Evolutionary conservation across 1,284 basidiomycete species (phyloP).

Genomic region (Fomitiporia mediterranea): DNA sequence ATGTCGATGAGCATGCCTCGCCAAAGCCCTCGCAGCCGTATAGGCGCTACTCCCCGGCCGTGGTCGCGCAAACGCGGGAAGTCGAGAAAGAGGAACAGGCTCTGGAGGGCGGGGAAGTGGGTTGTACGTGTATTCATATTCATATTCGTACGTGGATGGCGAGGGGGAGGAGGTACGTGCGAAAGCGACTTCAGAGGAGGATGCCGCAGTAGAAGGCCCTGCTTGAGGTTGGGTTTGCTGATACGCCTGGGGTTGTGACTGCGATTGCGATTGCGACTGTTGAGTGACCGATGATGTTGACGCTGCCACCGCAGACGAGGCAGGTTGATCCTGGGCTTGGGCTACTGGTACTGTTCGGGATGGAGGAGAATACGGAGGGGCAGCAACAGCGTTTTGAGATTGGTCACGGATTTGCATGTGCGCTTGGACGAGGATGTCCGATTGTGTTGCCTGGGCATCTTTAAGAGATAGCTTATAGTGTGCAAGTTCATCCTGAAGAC

Average conservation of each 20-base stretch:
- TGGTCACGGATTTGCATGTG: conserved; percentile 3
- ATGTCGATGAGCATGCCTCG: conserved; percentile 5
- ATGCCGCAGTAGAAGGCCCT: not conserved
- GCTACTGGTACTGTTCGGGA: not conserved
- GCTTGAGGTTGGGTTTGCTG: not conserved
- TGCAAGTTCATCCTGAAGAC: conserved; percentile 13
- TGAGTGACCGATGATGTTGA: too few relatives aligned
- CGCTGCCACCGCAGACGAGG: too few relatives aligned
- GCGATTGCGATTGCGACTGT: too few relatives aligned
- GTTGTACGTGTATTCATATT: conserved; percentile 8
- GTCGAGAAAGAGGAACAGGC: conserved; percentile 9
- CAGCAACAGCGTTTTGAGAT: not conserved
- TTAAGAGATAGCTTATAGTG: not conserved
- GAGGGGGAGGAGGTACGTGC: conserved; percentile 1
- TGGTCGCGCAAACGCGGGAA: conserved; percentile 17
- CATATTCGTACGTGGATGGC: not conserved
- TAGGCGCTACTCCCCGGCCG: conserved; percentile 11
- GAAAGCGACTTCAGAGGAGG: not conserved
- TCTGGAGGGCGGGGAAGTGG: conserved; percentile 18
- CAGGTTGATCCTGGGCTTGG: too few relatives aligned
- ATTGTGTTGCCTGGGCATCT: conserved; percentile 8
- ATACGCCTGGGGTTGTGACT: not conserved
- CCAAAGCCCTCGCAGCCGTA: conserved; percentile 6
- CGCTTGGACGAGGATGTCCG: conserved; percentile 3
- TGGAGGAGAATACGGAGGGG: not conserved